phyloP scores from a whole-genome alignment of 768 basidiomycete species.

The Chiua virens region DNA sequence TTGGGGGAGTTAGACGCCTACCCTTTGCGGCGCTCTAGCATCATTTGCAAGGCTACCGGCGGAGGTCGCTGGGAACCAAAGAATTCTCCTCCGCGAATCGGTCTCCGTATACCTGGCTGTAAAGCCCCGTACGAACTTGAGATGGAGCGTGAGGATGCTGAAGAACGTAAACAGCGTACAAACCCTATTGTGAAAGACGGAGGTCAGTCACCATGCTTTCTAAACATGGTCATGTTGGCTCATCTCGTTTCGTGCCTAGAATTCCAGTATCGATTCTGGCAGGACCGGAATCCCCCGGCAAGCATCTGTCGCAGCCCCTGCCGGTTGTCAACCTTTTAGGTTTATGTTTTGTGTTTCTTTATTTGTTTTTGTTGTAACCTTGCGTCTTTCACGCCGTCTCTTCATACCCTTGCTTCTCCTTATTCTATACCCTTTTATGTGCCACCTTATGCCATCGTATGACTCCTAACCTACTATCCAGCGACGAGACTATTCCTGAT shows the following conservation, averaged over 20 bases:
- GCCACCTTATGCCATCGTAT: conserved; percentile 16
- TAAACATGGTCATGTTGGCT: neutral
- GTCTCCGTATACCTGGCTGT: conserved; percentile 61
- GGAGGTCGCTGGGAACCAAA: conserved; percentile 82
- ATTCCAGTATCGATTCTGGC: conserved; percentile 67
- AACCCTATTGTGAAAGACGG: conserved; percentile 71
- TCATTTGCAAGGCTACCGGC: conserved; percentile 75
- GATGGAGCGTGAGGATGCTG: conserved; percentile 65
- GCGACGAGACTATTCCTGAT: neutral
- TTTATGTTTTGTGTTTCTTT: conserved; percentile 4
- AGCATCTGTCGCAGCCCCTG: conserved; percentile 47
- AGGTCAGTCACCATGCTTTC: conserved; percentile 27
- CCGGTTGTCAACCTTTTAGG: conserved; percentile 60
- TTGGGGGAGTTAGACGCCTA: conserved; percentile 75
- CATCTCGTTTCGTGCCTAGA: conserved; percentile 29
- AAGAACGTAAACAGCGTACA: conserved; percentile 44
- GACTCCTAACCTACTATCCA: conserved; percentile 1
- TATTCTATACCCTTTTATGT: conserved; percentile 22
- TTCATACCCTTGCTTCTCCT: conserved; percentile 6
- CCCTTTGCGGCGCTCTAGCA: conserved; percentile 63
- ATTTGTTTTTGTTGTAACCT: conserved; percentile 24
- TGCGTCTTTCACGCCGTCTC: conserved; percentile 17
- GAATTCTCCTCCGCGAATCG: conserved; percentile 37
- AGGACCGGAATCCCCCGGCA: conserved; percentile 45
- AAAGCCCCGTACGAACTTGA: conserved; percentile 69